Base-by-base conservation (phyloP, 1,139 yeast genomes). In the Pichia sp. region DNA sequence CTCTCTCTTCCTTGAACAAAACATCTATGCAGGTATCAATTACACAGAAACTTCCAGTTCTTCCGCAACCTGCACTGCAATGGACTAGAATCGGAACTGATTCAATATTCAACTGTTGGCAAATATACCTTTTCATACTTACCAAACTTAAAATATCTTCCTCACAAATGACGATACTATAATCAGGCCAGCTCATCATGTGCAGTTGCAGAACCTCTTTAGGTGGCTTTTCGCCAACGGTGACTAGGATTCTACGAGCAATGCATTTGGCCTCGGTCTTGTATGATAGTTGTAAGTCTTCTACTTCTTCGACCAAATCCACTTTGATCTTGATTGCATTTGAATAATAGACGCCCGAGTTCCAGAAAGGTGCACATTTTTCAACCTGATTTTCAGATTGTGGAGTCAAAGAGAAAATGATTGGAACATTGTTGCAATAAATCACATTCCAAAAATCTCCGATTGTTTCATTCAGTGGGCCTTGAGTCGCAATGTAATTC, bases 31-130 rank as follows among this genome's bases (percentile, higher is more conserved):
- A 68, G 1, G 82, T 71, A 62, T 80, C 85, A 42, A 79, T 72
- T 1, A 81, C 70, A 56, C 82, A 77, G 55, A 80, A 76, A 15
- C 81, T 77, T 0, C 85, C 85, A 0, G 85, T 80, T 55, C 85
- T 70, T 8, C 85, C 85, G 65, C 84, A 80, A 0, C 85, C 85
- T 0, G 85, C 85, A 2, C 83, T 78, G 58, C 85, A 80, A 62
- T 80, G 85, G 8, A 79, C 77, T 31, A 79, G 61, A 0, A 79
- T 70, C 1, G 81, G 79, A 8, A 55, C 45, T 1, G 57, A 44
- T 15, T 29, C 36, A 5, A 46, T 29, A 5, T 61, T 34, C 5
- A 67, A 55, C 4, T 57, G 50, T 13, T 65, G 53, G 54, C 71
- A 61, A 16, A 79, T 57, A 49, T 65, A 61, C 13, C 71, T 63